Conservation (phyloP, 2,329 filamentous ascomycete species). For the Aspergillus udagawae region DNA sequence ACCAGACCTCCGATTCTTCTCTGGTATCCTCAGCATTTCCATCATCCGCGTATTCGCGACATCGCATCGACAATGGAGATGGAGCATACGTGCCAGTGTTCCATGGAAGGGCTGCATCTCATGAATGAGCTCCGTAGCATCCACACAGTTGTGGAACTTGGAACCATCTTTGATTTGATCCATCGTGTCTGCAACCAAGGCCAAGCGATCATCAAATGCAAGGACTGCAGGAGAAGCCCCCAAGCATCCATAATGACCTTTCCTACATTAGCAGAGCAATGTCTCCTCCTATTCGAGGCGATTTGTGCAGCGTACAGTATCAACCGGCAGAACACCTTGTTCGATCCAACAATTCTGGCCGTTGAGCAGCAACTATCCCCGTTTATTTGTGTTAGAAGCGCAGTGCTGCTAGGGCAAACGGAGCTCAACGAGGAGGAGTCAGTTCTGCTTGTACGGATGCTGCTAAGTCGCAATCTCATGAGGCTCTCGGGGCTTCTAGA, state of each 20-base stretch:
- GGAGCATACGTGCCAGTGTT: slow-evolving; percentile 19
- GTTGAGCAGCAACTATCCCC: slow-evolving; percentile 20
- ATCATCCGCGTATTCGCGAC: not conserved
- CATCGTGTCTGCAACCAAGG: slow-evolving; percentile 21
- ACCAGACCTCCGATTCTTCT: not conserved
- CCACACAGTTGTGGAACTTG: slow-evolving; percentile 25
- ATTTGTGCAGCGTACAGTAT: slow-evolving; percentile 24
- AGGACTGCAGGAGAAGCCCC: slow-evolving; percentile 15
- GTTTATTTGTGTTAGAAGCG: slow-evolving; percentile 24
- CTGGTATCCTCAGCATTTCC: too few relatives aligned
- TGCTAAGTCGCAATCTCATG: slow-evolving; percentile 19
- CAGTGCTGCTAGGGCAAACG: slow-evolving; percentile 21
- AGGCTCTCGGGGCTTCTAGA: slow-evolving; percentile 21
- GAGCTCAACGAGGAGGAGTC: slow-evolving; percentile 25
- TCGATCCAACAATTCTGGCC: slow-evolving; percentile 18
- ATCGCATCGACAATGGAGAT: slow-evolving; percentile 9
- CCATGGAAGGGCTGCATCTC: slow-evolving; percentile 18
- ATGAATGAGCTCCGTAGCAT: slow-evolving; percentile 21
- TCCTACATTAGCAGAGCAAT: slow-evolving; percentile 36
- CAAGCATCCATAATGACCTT: slow-evolving; percentile 33
- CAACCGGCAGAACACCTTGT: slow-evolving; percentile 16
- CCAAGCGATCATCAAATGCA: slow-evolving; percentile 18
- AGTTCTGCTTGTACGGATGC: slow-evolving; percentile 18
- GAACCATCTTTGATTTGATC: slow-evolving; percentile 20
- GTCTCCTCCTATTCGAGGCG: slow-evolving; percentile 24